A percentile compares a stretch with the other conserved stretches of the same genome.
These are phyloP conservation scores for Fusarium multiceps DNA, from an alignment of 2,329 filamentous ascomycete species.

Conservation along the genomic window DNA sequence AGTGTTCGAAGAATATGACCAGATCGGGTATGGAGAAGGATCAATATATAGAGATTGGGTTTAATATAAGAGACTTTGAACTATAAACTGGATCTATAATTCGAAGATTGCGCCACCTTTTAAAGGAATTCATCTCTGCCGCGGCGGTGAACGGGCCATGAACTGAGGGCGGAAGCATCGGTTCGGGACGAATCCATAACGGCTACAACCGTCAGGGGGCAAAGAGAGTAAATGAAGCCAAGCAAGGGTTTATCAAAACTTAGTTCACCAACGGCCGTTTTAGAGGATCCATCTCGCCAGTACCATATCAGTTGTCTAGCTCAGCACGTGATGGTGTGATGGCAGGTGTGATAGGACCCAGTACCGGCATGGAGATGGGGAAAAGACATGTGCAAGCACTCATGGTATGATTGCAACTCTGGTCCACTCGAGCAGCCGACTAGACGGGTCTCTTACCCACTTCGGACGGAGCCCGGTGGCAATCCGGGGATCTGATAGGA, in stretches of 20 bases:
- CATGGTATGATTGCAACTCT: not conserved
- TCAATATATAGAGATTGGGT: not conserved
- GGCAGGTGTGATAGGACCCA: conserved; percentile 6
- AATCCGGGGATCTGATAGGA: not conserved
- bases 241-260: not conserved
- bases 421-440: not conserved
- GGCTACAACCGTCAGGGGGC: conserved; percentile 14
- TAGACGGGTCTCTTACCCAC: conserved; percentile 11
- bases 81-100: not conserved
- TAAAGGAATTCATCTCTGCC: conserved; percentile 6
- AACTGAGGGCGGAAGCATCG: conserved; percentile 15
- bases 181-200: conserved; percentile 27
- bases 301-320: not conserved
- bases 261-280: not conserved
- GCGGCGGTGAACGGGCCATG: conserved; percentile 25
- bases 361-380: conserved; percentile 1
- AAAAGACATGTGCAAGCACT: not conserved
- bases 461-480: not conserved
- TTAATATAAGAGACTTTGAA: not conserved
- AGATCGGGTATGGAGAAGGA: not conserved
- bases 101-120: not conserved
- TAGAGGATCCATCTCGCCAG: not conserved
- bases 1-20: not conserved
- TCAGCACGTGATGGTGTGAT: not conserved
- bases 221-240: not conserved